Percentiles rank a stretch among this genome's conserved stretches.
phyloP scores from a whole-genome alignment of 495 filamentous ascomycete species.

The Neurospora sp. region DNA sequence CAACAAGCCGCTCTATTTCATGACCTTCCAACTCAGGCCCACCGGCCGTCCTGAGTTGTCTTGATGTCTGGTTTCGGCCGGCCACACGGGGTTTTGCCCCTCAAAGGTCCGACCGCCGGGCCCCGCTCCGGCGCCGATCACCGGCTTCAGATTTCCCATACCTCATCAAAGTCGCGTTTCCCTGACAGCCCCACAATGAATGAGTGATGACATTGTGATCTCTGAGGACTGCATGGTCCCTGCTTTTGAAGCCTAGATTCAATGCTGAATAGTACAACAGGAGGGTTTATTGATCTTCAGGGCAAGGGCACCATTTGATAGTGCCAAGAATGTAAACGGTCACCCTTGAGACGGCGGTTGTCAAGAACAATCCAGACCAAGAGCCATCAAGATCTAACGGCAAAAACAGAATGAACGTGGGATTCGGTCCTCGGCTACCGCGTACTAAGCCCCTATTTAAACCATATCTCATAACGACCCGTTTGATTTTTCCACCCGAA shows the following conservation, averaged over 20 bases:
- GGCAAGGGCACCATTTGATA: neutral
- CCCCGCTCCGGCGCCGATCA: neutral
- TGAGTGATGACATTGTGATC: neutral
- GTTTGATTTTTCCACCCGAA: neutral
- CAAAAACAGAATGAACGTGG: neutral
- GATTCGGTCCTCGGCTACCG: neutral
- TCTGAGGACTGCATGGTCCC: neutral
- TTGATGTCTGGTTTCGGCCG: neutral
- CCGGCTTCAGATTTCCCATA: neutral
- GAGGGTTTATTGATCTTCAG: neutral
- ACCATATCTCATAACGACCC: neutral
- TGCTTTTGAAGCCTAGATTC: neutral
- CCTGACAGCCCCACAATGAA: neutral
- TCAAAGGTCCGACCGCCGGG: neutral
- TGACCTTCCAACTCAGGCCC: neutral
- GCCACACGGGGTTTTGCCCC: neutral
- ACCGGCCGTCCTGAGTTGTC: neutral
- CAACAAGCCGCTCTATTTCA: neutral
- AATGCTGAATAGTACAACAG: neutral
- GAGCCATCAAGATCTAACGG: neutral
- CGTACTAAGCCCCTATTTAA: neutral
- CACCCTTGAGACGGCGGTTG: neutral
- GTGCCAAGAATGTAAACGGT: neutral
- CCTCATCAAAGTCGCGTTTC: neutral
- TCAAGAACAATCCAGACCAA: conserved; percentile 1